phyloP scores from a whole-genome alignment of 192 early-diverging fungal genomes.

The Allomyces javanicus region DNA sequence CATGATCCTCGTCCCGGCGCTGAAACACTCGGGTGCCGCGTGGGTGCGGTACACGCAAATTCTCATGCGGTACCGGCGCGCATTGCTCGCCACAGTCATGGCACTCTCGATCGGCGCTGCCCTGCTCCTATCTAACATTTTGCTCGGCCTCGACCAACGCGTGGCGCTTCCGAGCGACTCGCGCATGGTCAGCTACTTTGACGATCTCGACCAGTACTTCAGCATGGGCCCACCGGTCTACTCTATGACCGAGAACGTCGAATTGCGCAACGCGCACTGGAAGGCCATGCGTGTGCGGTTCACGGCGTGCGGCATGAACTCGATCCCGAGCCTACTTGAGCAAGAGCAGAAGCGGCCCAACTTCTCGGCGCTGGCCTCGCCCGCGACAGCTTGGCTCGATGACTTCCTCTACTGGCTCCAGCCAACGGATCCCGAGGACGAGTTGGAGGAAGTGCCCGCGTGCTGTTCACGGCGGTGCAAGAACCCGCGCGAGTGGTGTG shows the following conservation, averaged over 20 bases:
- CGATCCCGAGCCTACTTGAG: constrained; percentile 35
- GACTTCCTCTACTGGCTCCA: constrained; percentile 42
- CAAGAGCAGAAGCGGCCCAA: constrained; percentile 38
- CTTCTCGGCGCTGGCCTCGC: constrained; percentile 38
- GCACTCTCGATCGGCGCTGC: neutral
- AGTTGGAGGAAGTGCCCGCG: too few species aligned
- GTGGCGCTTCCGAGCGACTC: constrained; percentile 40
- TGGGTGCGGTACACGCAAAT: neutral
- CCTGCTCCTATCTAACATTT: neutral
- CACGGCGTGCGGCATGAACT: constrained; percentile 23
- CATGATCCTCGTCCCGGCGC: constrained; percentile 8
- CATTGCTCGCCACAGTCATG: neutral
- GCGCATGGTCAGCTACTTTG: constrained; percentile 40
- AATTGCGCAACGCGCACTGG: constrained; percentile 25
- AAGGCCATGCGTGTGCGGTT: constrained; percentile 36
- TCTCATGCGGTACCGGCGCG: neutral
- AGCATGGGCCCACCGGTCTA: constrained; percentile 43
- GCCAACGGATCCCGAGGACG: neutral
- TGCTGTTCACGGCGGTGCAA: too few species aligned
- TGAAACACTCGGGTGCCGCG: neutral
- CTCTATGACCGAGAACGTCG: constrained; percentile 29
- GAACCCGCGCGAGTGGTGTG: neutral
- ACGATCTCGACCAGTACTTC: constrained; percentile 36
- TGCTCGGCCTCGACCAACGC: constrained; percentile 23
- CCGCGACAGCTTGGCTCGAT: constrained; percentile 39